Conservation (phyloP, 768 basidiomycete genomes). For the Pisolithus albus region DNA sequence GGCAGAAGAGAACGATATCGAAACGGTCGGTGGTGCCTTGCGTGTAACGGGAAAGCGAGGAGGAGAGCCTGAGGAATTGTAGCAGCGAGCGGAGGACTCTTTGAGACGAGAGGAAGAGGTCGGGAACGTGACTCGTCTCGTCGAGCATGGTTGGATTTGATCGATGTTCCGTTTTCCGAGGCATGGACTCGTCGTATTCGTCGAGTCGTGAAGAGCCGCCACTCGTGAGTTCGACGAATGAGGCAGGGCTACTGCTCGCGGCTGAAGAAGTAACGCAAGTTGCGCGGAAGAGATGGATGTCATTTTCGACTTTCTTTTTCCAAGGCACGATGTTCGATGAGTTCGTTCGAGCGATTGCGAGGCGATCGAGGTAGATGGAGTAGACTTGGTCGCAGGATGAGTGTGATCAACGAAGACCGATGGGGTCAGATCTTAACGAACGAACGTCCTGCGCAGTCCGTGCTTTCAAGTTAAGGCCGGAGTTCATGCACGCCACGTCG, state of each 20-base stretch:
- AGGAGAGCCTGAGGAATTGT: conserved; percentile 1
- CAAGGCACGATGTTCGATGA: too few relatives aligned
- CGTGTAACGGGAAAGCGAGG: conserved; percentile 17
- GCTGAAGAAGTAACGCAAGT: not conserved
- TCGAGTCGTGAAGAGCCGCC: conserved; percentile 22
- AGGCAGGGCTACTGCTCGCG: not conserved
- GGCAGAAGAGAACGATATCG: conserved; percentile 31
- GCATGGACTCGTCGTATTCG: conserved; percentile 15
- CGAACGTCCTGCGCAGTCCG: conserved; percentile 26
- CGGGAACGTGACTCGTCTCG: conserved; percentile 12
- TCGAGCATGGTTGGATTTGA: not conserved
- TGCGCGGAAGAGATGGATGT: conserved; percentile 2
- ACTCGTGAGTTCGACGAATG: conserved; percentile 7
- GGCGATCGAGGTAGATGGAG: conserved; percentile 6
- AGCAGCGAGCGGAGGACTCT: conserved; percentile 3
- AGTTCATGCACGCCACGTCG: conserved; percentile 1
- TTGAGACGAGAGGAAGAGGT: conserved; percentile 14
- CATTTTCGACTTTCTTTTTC: not conserved
- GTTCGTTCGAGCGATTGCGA: not conserved
- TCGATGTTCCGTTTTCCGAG: not conserved
- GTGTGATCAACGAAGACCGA: conserved; percentile 16
- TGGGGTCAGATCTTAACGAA: conserved; percentile 17
- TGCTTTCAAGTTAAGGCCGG: conserved; percentile 6
- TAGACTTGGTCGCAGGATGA: conserved; percentile 9
- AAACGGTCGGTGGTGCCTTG: conserved; percentile 35